Evolutionary conservation across 768 basidiomycete genomes (phyloP), one percentile per base, ranked within the genome.

Genomic region (Clathrus columnatus): DNA sequence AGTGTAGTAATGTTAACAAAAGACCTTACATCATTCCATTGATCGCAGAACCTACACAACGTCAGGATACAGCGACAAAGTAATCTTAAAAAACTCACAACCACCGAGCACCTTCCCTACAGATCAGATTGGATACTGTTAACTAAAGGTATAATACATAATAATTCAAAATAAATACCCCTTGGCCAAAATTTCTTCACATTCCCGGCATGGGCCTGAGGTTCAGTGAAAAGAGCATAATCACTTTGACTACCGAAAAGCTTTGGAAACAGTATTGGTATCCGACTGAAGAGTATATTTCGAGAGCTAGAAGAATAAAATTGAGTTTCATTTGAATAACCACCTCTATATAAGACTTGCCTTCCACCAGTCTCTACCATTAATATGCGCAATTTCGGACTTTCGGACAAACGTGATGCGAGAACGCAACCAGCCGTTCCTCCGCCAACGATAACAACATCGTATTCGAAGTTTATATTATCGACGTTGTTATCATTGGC

Each of bases 51-150:
- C 81, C 80, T 83, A 44, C 16, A 45, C 26, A 11, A 48, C 26
- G 48, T 36, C 32, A 24, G 36, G 20, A 23, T 32, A 44, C 11
- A 23, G 17, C 7, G 53, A 52, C 2, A 42, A 1, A 14, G 14
- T 27, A 11, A 46, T 21, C 4, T 50, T 32, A 57, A 5, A 26
- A 21, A 10, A 72, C 81, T 66, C 62, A 83, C 86, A 88, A 63
- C 86, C 86, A 21, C 86, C 86, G 5, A 89, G 74, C 64, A 88
- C 70, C 62, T 81, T 85, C 1, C 69, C 85, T 86, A 50, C 2
- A 27, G 17, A 26, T 36, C 11, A 2, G 10, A 36, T 36, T n/a
- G 7, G 17, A 32, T 20, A 10, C 36, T 46, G 42, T 30, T 56
- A 28, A 46, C 21, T 7, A 29, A 58, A 54, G 28, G 10, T 48